Evolutionary conservation across 345 rosid species (phyloP).

Genomic region (Balakata baccata): DNA sequence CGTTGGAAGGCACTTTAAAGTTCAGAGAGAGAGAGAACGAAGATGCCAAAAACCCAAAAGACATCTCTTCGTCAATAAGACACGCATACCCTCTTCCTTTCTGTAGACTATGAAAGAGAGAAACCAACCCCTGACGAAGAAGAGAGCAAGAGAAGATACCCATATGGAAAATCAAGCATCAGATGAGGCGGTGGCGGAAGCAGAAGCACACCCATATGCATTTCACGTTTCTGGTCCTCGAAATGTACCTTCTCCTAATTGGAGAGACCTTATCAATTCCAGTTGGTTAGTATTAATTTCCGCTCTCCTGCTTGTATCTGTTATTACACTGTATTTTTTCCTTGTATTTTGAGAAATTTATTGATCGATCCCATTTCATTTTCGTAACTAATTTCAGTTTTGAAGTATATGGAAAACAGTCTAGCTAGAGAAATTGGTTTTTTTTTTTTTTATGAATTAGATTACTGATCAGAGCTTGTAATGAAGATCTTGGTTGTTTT

Average conservation of each 20-base stretch:
- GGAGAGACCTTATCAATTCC: constrained; percentile 93
- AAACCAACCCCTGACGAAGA: neutral
- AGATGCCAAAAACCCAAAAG: neutral
- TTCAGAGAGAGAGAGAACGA: neutral
- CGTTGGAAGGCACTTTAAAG: neutral
- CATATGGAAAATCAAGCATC: neutral
- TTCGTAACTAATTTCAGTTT: neutral
- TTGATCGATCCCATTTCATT: neutral
- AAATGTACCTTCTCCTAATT: constrained; percentile 74
- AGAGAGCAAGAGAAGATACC: neutral
- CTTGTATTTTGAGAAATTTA: no score
- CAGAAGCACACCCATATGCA: constrained; percentile 76
- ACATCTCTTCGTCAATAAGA: neutral
- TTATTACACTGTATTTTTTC: no score
- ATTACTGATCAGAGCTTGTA: no score
- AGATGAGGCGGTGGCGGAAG: constrained; percentile 23
- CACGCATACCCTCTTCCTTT: neutral
- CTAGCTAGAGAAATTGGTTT: neutral
- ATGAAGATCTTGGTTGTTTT: no score
- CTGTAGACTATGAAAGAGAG: neutral
- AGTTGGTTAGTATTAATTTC: constrained; percentile 61
- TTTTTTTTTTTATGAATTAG: neutral
- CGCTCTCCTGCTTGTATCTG: neutral
- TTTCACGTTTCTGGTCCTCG: constrained; percentile 94
- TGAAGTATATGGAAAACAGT: neutral